Evolutionary conservation across 2,329 filamentous ascomycete species (phyloP).

Genomic region (Camptophora hylomeconis): DNA sequence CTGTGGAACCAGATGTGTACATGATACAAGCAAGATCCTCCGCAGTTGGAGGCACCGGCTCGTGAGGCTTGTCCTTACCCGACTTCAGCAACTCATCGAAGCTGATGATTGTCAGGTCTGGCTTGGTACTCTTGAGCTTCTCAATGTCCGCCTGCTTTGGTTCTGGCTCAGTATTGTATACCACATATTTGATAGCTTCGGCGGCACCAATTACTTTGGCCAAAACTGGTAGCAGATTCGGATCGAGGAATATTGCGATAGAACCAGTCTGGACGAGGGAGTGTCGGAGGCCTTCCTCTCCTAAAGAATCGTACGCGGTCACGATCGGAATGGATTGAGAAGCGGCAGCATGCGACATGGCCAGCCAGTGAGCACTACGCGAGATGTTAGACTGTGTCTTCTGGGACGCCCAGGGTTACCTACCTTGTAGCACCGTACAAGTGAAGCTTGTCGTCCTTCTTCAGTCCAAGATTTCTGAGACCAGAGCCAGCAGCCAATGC

Average conservation of each 20-base stretch:
- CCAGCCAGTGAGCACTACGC: slow-evolving; percentile 65
- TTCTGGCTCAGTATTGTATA: slow-evolving; percentile 41
- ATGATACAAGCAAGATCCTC: slow-evolving; percentile 65
- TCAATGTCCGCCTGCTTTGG: slow-evolving; percentile 36
- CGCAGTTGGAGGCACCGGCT: slow-evolving; percentile 55
- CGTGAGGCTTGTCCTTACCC: slow-evolving; percentile 50
- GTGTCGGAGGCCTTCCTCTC: slow-evolving; percentile 23
- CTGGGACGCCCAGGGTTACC: slow-evolving; percentile 13
- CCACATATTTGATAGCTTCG: slow-evolving; percentile 38
- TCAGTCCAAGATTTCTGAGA: slow-evolving; percentile 60
- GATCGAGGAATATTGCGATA: slow-evolving; percentile 24
- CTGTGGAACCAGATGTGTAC: slow-evolving; percentile 75
- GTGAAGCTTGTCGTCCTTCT: slow-evolving; percentile 56
- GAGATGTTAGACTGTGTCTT: slow-evolving; percentile 12
- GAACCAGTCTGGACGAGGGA: slow-evolving; percentile 22
- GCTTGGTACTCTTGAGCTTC: slow-evolving; percentile 36
- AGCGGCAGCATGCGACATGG: slow-evolving; percentile 61
- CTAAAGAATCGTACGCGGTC: slow-evolving; percentile 38
- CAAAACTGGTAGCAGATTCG: slow-evolving; percentile 32
- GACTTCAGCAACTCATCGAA: slow-evolving; percentile 38
- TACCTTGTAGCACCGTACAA: slow-evolving; percentile 75
- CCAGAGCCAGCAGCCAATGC: slow-evolving; percentile 59
- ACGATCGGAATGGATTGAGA: slow-evolving; percentile 87
- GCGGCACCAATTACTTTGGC: slow-evolving; percentile 40
- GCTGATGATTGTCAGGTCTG: slow-evolving; percentile 36